Conservation (phyloP, 257 asterid genomes). For the Solanum tarapatanum region DNA sequence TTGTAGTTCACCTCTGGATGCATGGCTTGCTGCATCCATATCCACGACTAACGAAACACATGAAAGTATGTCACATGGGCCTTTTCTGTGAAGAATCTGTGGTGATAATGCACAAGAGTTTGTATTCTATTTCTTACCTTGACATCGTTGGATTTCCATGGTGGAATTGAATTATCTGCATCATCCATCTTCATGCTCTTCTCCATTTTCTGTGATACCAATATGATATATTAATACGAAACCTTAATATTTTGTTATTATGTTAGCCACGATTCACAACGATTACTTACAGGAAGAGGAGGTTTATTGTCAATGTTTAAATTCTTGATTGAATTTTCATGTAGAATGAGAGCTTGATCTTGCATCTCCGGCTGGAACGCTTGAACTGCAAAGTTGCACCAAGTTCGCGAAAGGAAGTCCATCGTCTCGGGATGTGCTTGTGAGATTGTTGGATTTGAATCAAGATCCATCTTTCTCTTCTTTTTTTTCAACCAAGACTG, state of each 20-base stretch:
- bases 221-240: not conserved
- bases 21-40: slow-evolving; percentile 99
- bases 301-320: slow-evolving; percentile 22
- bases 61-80: not conserved
- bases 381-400: slow-evolving; percentile 86
- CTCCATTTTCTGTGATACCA: slow-evolving; percentile 39
- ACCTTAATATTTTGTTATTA: not conserved
- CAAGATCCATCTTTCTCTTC: slow-evolving; percentile 33
- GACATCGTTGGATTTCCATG: slow-evolving; percentile 75
- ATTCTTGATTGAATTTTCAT: slow-evolving; percentile 25
- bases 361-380: slow-evolving; percentile 48
- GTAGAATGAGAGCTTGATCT: slow-evolving; percentile 44
- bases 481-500: not conserved
- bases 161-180: slow-evolving; percentile 45
- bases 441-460: slow-evolving; percentile 43
- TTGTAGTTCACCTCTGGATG: slow-evolving; percentile 87
- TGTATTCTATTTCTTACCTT: slow-evolving; percentile 34
- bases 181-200: slow-evolving; percentile 40
- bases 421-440: slow-evolving; percentile 93
- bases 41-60: slow-evolving; percentile 58
- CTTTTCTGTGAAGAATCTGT: not conserved
- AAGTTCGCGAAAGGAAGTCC: slow-evolving; percentile 74
- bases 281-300: slow-evolving; percentile 39
- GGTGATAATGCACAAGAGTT: not conserved
- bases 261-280: not conserved